Percentiles rank a stretch among this genome's conserved stretches.
Conservation (phyloP, 176 grass and related monocot genomes). For the Poa pratensis region DNA sequence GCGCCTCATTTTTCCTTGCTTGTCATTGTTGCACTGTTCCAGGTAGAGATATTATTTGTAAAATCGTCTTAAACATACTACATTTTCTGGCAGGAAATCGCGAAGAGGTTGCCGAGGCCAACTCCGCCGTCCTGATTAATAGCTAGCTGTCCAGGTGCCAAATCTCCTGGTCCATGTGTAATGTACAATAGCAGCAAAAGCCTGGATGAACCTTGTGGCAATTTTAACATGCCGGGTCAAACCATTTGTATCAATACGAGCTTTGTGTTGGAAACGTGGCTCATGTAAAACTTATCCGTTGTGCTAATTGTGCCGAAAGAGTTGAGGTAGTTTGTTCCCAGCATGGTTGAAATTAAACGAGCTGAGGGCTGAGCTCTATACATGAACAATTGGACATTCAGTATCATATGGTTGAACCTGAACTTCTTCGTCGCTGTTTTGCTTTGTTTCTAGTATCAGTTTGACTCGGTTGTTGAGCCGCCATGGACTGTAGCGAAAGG, state of each 20-base stretch:
- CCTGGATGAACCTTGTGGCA: background rate
- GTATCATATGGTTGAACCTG: background rate
- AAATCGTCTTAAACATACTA: conserved; percentile 6
- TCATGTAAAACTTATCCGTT: conserved; percentile 3
- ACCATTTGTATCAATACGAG: background rate
- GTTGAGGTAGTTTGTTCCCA: conserved; percentile 12
- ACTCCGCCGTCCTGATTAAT: conserved; percentile 31
- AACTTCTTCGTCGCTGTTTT: background rate
- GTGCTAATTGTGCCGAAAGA: background rate
- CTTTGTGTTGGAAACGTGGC: conserved; percentile 25
- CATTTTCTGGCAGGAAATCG: conserved; percentile 39
- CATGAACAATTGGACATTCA: background rate
- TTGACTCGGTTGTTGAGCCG: conserved; percentile 5
- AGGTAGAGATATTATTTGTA: background rate
- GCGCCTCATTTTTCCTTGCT: background rate
- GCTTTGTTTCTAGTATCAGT: background rate
- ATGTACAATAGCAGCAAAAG: conserved; percentile 29
- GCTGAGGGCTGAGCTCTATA: background rate
- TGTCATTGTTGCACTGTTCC: background rate
- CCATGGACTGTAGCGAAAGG: background rate
- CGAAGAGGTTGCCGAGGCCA: conserved; percentile 35
- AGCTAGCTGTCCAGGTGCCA: background rate
- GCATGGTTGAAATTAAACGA: background rate
- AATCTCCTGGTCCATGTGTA: conserved; percentile 28
- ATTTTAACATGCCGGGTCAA: conserved; percentile 18